These are phyloP conservation scores for Neurospora sublineolata DNA, from an alignment of 495 filamentous ascomycete genomes.

Conservation along the genomic window DNA sequence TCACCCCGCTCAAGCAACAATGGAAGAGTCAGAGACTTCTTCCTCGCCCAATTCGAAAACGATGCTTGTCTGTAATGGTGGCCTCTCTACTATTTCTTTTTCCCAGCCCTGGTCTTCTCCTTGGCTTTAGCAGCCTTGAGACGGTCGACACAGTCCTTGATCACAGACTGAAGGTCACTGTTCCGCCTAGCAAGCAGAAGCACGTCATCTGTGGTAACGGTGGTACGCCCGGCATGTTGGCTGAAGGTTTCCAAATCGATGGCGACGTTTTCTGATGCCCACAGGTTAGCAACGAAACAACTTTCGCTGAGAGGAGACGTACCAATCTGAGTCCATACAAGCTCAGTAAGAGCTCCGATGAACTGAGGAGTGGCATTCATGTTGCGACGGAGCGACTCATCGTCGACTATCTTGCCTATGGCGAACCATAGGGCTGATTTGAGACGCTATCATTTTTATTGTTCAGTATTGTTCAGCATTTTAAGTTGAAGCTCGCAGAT, in stretches of 20 bases:
- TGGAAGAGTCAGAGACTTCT: background rate
- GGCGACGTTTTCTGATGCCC: constrained; percentile 52
- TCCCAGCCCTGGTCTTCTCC: constrained; percentile 16
- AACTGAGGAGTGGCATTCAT: constrained; percentile 91
- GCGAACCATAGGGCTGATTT: constrained; percentile 92
- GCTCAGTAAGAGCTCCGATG: constrained; percentile 81
- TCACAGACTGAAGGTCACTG: constrained; percentile 63
- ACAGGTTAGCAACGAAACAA: background rate
- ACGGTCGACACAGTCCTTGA: constrained; percentile 55
- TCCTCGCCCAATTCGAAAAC: background rate
- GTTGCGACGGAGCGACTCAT: constrained; percentile 63
- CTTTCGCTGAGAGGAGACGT: background rate
- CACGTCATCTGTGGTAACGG: constrained; percentile 75
- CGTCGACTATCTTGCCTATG: constrained; percentile 81
- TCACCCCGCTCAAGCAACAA: background rate
- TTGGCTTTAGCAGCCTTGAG: constrained; percentile 34
- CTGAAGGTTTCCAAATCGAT: constrained; percentile 74
- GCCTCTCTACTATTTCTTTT: background rate
- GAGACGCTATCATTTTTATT: constrained; percentile 46
- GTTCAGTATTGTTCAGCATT: background rate
- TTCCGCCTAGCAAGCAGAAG: constrained; percentile 78
- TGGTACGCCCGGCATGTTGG: constrained; percentile 74
- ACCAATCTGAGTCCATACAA: constrained; percentile 89
- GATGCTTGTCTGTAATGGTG: background rate
- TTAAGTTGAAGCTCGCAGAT: background rate